Percentiles rank a stretch among this genome's conserved stretches.
Conservation (phyloP, 768 basidiomycete genomes). For the Favolaschia claudopus region DNA sequence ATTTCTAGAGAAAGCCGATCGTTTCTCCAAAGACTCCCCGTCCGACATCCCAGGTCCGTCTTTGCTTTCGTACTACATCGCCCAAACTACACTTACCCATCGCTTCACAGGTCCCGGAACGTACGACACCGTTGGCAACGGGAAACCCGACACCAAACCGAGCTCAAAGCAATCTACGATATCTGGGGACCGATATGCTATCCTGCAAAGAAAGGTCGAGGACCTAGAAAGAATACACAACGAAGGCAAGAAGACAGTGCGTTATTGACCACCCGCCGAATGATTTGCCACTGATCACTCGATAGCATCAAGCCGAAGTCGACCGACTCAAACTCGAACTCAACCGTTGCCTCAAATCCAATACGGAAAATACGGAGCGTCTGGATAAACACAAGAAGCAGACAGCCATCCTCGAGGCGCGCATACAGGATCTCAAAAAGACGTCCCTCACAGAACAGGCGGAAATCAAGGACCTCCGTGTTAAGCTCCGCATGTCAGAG, state of each 20-base stretch:
- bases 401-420: slow-evolving; percentile 60
- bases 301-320: slow-evolving; percentile 67
- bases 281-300: neutral
- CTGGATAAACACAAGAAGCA: slow-evolving; percentile 72
- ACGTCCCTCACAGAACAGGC: slow-evolving; percentile 54
- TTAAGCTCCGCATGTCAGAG: slow-evolving; percentile 65
- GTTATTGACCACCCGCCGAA: slow-evolving; percentile 27
- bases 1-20: slow-evolving; percentile 62
- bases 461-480: slow-evolving; percentile 68
- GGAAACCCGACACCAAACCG: slow-evolving; percentile 34
- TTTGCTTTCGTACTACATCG: neutral
- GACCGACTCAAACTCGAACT: slow-evolving; percentile 68
- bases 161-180: slow-evolving; percentile 27
- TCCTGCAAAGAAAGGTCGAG: slow-evolving; percentile 68
- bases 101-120: slow-evolving; percentile 42
- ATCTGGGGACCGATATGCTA: slow-evolving; percentile 56
- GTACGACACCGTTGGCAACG: slow-evolving; percentile 34
- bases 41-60: slow-evolving; percentile 51
- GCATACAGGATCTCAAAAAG: slow-evolving; percentile 69
- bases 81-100: no score
- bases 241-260: slow-evolving; percentile 71
- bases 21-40: slow-evolving; percentile 55
- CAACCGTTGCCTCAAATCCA: slow-evolving; percentile 52
- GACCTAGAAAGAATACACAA: slow-evolving; percentile 68
- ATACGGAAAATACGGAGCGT: slow-evolving; percentile 59